Evolutionary conservation across 768 basidiomycete species (phyloP).

Genomic region (Hebeloma cylindrosporum): DNA sequence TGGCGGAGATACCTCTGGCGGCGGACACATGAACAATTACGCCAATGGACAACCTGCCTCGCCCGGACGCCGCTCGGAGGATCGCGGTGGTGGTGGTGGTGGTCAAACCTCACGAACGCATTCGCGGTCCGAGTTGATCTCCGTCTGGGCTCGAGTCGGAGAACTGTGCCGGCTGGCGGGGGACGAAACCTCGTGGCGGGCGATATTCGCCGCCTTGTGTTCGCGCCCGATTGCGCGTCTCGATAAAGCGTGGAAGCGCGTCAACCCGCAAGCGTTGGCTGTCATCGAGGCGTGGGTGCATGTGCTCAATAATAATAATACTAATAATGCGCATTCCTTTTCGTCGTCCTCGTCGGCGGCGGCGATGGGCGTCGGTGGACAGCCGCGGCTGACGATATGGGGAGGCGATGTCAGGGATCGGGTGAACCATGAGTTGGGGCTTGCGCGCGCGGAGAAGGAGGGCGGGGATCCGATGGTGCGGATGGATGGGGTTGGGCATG

Average conservation of each 20-base stretch:
- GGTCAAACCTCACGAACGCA: conserved; percentile 58
- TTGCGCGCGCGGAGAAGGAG: conserved; percentile 46
- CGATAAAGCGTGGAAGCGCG: conserved; percentile 79
- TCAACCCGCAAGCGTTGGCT: conserved; percentile 55
- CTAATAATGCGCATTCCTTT: too few species aligned
- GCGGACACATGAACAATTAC: conserved; percentile 17
- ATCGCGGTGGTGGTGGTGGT: conserved; percentile 21
- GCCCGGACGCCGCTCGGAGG: conserved; percentile 35
- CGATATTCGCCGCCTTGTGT: conserved; percentile 69
- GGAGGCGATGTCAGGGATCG: conserved; percentile 55
- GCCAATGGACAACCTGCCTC: conserved; percentile 17
- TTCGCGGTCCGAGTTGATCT: conserved; percentile 70
- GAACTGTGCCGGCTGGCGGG: conserved; percentile 72
- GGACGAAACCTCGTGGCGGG: conserved; percentile 79
- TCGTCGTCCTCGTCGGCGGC: conserved; percentile 28
- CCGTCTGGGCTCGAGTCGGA: conserved; percentile 70
- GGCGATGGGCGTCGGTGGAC: too few species aligned
- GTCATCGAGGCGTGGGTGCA: conserved; percentile 71
- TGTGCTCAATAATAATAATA: conserved; percentile 33
- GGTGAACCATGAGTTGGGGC: conserved; percentile 46
- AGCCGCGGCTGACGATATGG: conserved; percentile 64
- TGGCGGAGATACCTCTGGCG: conserved; percentile 51
- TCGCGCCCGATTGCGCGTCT: conserved; percentile 73
- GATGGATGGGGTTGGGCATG: conserved; percentile 39
- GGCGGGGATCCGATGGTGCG: conserved; percentile 44